phyloP scores from a whole-genome alignment of 2,329 filamentous ascomycete species.

The Cladosporium sp. region DNA sequence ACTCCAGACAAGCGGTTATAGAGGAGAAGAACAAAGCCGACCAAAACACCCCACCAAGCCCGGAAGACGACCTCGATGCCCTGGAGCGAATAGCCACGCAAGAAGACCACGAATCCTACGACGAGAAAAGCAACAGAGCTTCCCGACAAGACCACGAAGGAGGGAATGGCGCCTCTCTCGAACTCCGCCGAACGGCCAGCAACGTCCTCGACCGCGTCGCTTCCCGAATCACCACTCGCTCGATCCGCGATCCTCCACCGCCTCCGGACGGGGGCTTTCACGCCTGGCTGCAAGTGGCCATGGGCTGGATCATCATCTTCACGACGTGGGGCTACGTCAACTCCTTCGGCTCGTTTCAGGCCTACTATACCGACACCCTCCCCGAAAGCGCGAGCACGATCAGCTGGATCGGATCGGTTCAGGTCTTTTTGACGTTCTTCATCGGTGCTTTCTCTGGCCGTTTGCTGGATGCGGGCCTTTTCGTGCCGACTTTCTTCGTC shows the following conservation, averaged over 20 bases:
- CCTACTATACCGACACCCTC: constrained; percentile 40
- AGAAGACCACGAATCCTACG: constrained; percentile 16
- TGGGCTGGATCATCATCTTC: constrained; percentile 32
- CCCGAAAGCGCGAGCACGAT: constrained; percentile 39
- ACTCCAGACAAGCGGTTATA: constrained; percentile 13
- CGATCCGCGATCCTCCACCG: constrained; percentile 31
- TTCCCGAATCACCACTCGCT: constrained; percentile 34
- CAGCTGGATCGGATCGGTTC: constrained; percentile 50
- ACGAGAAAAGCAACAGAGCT: neutral
- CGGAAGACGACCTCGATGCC: constrained; percentile 17
- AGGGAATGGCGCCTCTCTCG: constrained; percentile 17
- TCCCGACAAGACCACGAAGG: neutral
- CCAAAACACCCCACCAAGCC: constrained; percentile 14
- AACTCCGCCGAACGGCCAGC: constrained; percentile 20
- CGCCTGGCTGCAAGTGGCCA: constrained; percentile 34
- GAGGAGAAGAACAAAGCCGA: constrained; percentile 11
- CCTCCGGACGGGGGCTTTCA: constrained; percentile 42
- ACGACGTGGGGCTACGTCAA: constrained; percentile 32
- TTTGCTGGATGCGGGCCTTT: constrained; percentile 41
- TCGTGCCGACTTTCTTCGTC: constrained; percentile 33
- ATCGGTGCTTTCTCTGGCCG: constrained; percentile 42
- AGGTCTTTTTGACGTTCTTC: constrained; percentile 45
- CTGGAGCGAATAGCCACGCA: constrained; percentile 21
- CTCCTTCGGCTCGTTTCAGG: constrained; percentile 43
- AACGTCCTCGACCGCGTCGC: constrained; percentile 29